Evolutionary conservation across 2,329 filamentous ascomycete genomes (phyloP).

Genomic region (Fusarium sterilihyphosum): DNA sequence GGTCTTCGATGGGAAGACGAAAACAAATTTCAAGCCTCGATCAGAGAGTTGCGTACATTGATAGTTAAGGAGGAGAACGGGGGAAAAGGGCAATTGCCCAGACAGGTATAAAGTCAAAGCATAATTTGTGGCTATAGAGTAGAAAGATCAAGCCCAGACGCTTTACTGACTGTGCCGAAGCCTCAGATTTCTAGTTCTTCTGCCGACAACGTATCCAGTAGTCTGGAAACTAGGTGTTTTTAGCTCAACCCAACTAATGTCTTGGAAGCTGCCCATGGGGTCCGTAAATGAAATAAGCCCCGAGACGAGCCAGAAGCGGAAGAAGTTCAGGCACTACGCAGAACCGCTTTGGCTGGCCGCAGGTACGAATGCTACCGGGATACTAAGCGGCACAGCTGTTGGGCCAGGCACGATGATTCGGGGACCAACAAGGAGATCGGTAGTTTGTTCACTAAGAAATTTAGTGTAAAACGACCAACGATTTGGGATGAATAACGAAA

Average conservation of each 20-base stretch:
- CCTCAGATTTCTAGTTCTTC: neutral
- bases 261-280: neutral
- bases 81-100: neutral
- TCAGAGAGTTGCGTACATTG: neutral
- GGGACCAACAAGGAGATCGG: neutral
- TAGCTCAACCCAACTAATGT: neutral
- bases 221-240: neutral
- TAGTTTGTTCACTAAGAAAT: neutral
- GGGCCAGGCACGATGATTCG: neutral
- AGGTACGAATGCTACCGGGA: neutral
- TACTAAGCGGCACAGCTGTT: neutral
- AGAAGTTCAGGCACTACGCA: neutral
- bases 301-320: neutral
- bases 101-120: constrained; percentile 11
- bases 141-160: constrained; percentile 3
- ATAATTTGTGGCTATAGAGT: constrained; percentile 19
- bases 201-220: neutral
- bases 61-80: neutral
- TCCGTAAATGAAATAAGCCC: neutral
- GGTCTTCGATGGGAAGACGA: neutral
- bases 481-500: neutral
- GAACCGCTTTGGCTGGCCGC: neutral
- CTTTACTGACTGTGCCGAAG: constrained; percentile 2
- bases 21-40: neutral
- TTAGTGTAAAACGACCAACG: neutral